Evolutionary conservation across 2,329 filamentous ascomycete genomes (phyloP).

Genomic region (Beauveria asiatica): DNA sequence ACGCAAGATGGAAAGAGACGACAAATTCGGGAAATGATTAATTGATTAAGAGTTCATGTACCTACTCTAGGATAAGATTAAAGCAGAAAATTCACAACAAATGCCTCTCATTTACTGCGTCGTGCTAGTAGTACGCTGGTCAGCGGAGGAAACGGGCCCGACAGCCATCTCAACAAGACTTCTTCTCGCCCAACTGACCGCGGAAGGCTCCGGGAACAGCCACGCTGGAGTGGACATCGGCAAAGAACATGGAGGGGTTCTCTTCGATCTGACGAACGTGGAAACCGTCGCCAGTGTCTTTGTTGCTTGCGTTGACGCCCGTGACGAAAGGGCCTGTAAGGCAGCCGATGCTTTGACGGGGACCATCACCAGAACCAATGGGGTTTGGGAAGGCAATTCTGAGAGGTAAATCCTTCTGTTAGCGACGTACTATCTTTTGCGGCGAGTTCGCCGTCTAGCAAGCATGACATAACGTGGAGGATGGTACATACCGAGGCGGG

Average conservation of each 20-base stretch:
- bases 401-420: background rate
- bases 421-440: background rate
- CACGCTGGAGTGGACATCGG: conserved; percentile 41
- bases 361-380: conserved; percentile 23
- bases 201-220: conserved; percentile 43
- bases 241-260: conserved; percentile 42
- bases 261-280: conserved; percentile 40
- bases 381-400: conserved; percentile 43
- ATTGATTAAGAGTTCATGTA: too few relatives aligned
- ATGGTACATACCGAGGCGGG: conserved; percentile 33
- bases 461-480: background rate
- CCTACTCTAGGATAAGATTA: too few relatives aligned
- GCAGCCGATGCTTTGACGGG: conserved; percentile 33
- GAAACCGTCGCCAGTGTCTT: conserved; percentile 34
- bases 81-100: too few relatives aligned
- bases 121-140: too few relatives aligned
- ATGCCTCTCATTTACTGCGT: too few relatives aligned
- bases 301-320: conserved; percentile 21
- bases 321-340: conserved; percentile 28
- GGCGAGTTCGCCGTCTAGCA: too few relatives aligned
- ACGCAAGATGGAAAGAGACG: too few relatives aligned
- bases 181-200: conserved; percentile 33
- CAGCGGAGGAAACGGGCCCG: background rate
- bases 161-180: background rate
- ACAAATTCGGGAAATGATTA: too few relatives aligned